Evolutionary conservation across 2,329 filamentous ascomycete genomes (phyloP).

Genomic region (Colletotrichum theobromicola): DNA sequence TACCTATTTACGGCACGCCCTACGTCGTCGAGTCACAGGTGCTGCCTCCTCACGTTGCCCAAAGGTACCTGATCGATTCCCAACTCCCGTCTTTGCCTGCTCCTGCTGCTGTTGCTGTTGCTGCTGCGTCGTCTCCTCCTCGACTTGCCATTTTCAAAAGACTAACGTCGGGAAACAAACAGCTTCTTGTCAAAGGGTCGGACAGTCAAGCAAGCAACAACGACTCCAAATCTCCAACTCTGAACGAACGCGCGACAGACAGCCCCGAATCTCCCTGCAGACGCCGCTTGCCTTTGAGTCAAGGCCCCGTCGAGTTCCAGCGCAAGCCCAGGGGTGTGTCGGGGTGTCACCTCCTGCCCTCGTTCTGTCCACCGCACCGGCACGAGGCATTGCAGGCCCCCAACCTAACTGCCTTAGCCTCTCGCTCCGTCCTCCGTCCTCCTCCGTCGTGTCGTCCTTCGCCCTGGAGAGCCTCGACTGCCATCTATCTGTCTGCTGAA

Average conservation of each 20-base stretch:
- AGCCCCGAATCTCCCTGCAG: background rate
- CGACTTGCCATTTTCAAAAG: background rate
- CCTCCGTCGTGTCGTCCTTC: background rate
- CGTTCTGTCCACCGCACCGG: background rate
- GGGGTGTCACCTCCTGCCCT: slow-evolving; percentile 1
- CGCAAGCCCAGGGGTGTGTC: slow-evolving; percentile 1
- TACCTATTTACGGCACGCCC: background rate
- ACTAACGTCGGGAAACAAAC: background rate
- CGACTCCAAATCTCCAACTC: background rate
- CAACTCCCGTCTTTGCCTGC: background rate
- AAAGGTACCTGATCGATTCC: background rate
- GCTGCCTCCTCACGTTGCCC: background rate
- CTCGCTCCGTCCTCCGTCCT: background rate
- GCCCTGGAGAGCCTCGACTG: background rate
- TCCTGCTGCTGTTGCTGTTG: background rate
- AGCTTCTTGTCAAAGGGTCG: background rate
- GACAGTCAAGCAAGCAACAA: background rate
- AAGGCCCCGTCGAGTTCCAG: background rate
- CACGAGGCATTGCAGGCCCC: background rate
- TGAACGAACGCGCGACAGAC: background rate
- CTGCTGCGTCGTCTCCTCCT: background rate
- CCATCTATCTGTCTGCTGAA: background rate
- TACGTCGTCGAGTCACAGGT: background rate
- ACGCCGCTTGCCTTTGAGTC: background rate
- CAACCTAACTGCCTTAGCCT: background rate